Base-by-base conservation (phyloP, 176 grass and related monocot species). In the Aegilops tauschii region DNA sequence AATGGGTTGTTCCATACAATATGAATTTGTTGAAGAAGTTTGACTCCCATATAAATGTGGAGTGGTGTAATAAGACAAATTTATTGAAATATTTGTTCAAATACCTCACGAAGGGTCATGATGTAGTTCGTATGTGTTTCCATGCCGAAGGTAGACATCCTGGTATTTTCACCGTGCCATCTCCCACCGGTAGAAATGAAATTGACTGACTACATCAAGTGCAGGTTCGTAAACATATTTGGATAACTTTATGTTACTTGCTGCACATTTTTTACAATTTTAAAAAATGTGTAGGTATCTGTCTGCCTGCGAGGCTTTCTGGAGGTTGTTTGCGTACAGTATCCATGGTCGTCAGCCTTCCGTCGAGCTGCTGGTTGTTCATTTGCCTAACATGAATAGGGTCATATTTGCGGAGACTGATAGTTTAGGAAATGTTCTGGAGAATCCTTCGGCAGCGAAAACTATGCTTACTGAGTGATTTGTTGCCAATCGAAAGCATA, bases 91-190 rank as follows among this genome's bases (percentile, higher is more conserved):
- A 50, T 4, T 4, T 50, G 13, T 50, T 50, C 1, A 50, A 50
- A 14, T 50, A 50, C 4, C 47, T 70, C 0, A 69, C 28, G 0
- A 82, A 82, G 8, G 65, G 80, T 0, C 25, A 35, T 40, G 52
- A 62, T 12, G 10, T 13, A 0, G 13, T 9, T 2, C 12, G 12
- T 6, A 4, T 17, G 30, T 30, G 9, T 8, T 3, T 50, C 3
- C 0, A 14, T 1, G 47, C 3, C 3, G 0, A 42, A 9, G 8
- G 16, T 50, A 2, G 0, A 50, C 47, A 12, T 3, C 0, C 1
- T 0, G 8, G 10, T 50, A 3, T 14, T 13, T 50, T 14, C 0
- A 50, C 17, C 0, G 9, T 69, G 7, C 7, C 16, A 20, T 5
- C 8, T 0, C 32, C 6, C 9, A 18, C 31, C 3, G 69, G 40